These are phyloP conservation scores for Colletotrichum scovillei DNA, from an alignment of 2,329 filamentous ascomycete genomes.

Conservation along the genomic window DNA sequence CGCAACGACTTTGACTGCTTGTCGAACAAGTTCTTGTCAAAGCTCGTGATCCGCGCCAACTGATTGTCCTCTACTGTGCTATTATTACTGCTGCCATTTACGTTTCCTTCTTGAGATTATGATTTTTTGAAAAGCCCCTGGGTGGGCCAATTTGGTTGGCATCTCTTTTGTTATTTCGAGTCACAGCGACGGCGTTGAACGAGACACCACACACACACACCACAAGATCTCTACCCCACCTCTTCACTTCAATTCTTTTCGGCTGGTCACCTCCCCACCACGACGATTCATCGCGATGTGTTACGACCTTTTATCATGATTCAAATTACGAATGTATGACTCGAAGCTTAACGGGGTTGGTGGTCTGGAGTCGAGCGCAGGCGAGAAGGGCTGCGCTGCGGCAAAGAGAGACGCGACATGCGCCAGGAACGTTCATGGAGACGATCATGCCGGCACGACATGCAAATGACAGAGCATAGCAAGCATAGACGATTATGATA, in stretches of 20 bases:
- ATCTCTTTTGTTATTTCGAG: slow-evolving; percentile 36
- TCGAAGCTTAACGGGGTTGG: slow-evolving; percentile 26
- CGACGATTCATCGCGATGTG: slow-evolving; percentile 36
- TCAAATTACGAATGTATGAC: slow-evolving; percentile 39
- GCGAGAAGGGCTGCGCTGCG: slow-evolving; percentile 22
- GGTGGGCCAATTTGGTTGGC: slow-evolving; percentile 15
- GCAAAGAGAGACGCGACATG: slow-evolving; percentile 32
- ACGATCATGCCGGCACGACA: slow-evolving; percentile 36
- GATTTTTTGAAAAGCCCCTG: slow-evolving; percentile 20
- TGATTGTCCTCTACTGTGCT: slow-evolving; percentile 53
- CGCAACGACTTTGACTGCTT: slow-evolving; percentile 92
- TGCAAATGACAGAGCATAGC: slow-evolving; percentile 37
- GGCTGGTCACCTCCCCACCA: slow-evolving; percentile 36
- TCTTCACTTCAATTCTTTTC: slow-evolving; percentile 32
- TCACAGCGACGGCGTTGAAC: slow-evolving; percentile 39
- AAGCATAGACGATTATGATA: slow-evolving; percentile 34
- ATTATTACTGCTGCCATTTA: slow-evolving; percentile 33
- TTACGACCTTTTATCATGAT: slow-evolving; percentile 38
- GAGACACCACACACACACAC: slow-evolving; percentile 35
- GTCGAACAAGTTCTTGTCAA: slow-evolving; percentile 97
- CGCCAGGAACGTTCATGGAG: slow-evolving; percentile 30
- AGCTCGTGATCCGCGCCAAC: slow-evolving; percentile 95
- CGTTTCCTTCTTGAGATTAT: slow-evolving; percentile 16
- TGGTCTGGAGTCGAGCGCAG: slow-evolving; percentile 32
- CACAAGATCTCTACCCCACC: slow-evolving; percentile 4